These are phyloP conservation scores for Funneliformis geosporum DNA, from an alignment of 192 early-diverging fungal genomes.

Conservation along the genomic window DNA sequence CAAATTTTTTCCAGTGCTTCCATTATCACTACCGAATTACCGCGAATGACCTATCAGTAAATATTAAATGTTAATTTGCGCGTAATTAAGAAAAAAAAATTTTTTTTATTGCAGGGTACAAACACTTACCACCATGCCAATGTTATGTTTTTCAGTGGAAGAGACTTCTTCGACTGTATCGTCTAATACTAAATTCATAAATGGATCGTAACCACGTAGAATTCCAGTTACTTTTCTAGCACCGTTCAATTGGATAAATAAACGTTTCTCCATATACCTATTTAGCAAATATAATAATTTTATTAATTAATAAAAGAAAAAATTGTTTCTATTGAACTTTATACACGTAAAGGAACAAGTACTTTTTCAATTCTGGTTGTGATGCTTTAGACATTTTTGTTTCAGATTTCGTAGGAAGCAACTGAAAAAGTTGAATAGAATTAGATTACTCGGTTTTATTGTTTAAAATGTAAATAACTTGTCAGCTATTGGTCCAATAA, in stretches of 20 bases:
- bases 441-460: too few species aligned
- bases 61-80: not conserved
- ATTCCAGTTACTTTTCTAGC: slow-evolving; percentile 90
- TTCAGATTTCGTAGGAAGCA: not conserved
- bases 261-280: slow-evolving; percentile 90
- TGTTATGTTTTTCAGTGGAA: slow-evolving; percentile 63
- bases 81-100: too few species aligned
- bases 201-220: slow-evolving; percentile 97
- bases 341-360: not conserved
- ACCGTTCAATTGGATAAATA: slow-evolving; percentile 91
- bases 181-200: slow-evolving; percentile 98
- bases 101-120: not conserved
- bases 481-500: not conserved
- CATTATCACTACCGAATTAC: slow-evolving; percentile 34
- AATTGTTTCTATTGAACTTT: not conserved
- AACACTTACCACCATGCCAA: slow-evolving; percentile 83
- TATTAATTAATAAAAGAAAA: not conserved
- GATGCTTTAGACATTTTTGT: slow-evolving; percentile 29
- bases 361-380: slow-evolving; percentile 34
- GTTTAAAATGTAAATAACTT: too few species aligned
- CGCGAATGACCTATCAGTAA: slow-evolving; percentile 26
- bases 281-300: not conserved
- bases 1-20: slow-evolving; percentile 29
- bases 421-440: too few species aligned
- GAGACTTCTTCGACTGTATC: slow-evolving; percentile 83